Evolutionary conservation across 1,284 basidiomycete species (phyloP), one percentile per base, ranked within the genome.

Genomic region (Mycocalia duriaeana): DNA sequence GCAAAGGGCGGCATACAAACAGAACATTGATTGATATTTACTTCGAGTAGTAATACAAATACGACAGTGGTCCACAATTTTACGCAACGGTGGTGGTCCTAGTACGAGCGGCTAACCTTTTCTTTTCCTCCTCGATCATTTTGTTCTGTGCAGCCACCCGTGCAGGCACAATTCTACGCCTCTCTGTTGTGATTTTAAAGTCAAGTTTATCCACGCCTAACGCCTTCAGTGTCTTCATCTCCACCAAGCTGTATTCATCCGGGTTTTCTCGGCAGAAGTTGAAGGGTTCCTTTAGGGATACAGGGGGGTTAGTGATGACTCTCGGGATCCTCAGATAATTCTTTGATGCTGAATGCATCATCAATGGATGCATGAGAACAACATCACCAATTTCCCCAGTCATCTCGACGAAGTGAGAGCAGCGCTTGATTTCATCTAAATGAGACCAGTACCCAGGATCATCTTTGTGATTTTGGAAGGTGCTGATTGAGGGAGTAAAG

Each of bases 281-380:
- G 62, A 82, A 82, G 8, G 80, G 80, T 52, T 71, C 65, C 45
- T 66, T 69, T 37, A 82, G 64, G 37, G 68, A 59, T 4, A 81
- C 79, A 6, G 78, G 79, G 46, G 80, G 81, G 55, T 82, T 82
- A 35, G 78, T 81, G 57, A 82, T 82, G 47, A 82, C 66, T 45
- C 80, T 67, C 34, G 73, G 75, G 14, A 70, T 57, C 18, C 79
- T 73, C 26, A 73, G 60, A 50, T 74, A 67, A 59, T 84, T 84
- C 62, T 74, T 77, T 35, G 76, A 76, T n/a, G 81, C 80, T 8
- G 78, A 75, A 55, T 82, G 80, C 47, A 80, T 62, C 79, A 81
- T 82, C 49, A 83, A 62, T 37, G 80, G 80, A 61, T 82, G 80
- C 63, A 82, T 64, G 24, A 83, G 68, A 16, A 81, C 72, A 22